Base-by-base conservation (phyloP, 148 eudicot genomes). In the Fagopyrum homotropicum region DNA sequence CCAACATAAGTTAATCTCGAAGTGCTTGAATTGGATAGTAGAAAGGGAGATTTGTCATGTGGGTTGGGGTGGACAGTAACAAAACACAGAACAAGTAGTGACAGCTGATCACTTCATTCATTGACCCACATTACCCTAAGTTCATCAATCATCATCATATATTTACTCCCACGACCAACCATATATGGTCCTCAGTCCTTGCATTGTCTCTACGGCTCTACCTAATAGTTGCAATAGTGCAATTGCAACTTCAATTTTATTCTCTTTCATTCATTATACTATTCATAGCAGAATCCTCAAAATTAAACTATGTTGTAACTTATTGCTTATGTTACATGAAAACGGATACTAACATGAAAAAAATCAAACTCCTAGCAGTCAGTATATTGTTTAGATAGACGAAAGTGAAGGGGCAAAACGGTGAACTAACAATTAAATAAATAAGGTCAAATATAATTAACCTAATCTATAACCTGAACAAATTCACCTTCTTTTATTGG, bases 191-290 rank as follows among this genome's bases (percentile, higher is more conserved):
- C 66, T 57, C 3, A 52, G 57, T 52, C 63, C 35, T 59, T 26
- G 3, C 66, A 60, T 12, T 60, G 66, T 60, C 66, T 60, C 66
- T 35, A 9, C 9, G 66, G 19, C 66, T 60, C 66, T 35, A 9
- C 9, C 66, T 60, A 22, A 60, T 60, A 22, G 30, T 6, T 60
- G 45, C 9, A 30, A 35, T 14, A 63, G 69, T 63, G 14, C n/a
- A 35, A 44, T 63, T 63, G 12, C 69, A 63, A 16, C 45, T 35
- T 29, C 40, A 35, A 30, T 10, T 12, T 35, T 63, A 63, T 63
- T 63, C 69, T 35, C 69, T 63, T 63, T 63, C 69, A 63, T 63
- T 63, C 69, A 63, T 45, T 63, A 29, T 35, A 63, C 69, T 63
- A 26, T 63, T 63, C 35, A 44, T 9, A 63, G 69, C 44, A 63